Evolutionary conservation across 2,329 filamentous ascomycete genomes (phyloP).

Genomic region (Neofusicoccum umdonicola): DNA sequence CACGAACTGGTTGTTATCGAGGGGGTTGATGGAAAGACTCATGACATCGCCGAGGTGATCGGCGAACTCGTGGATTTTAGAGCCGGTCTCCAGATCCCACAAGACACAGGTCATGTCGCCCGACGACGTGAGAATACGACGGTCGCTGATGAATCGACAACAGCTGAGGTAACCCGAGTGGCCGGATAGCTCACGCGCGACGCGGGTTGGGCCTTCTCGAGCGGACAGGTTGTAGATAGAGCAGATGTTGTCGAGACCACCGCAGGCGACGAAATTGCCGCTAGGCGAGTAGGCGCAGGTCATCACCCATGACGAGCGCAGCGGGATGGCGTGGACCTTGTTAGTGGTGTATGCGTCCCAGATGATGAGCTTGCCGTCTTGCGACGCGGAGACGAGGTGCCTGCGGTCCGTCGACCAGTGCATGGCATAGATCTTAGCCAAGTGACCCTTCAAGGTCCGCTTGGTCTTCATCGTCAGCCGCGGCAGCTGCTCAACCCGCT

Average conservation of each 20-base stretch:
- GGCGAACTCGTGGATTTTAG: conserved; percentile 96
- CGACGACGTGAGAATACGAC: conserved; percentile 94
- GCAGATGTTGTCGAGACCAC: conserved; percentile 98
- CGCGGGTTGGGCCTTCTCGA: conserved; percentile 92
- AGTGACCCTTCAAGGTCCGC: conserved; percentile 92
- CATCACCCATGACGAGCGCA: conserved; percentile 99
- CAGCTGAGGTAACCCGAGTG: conserved; percentile 97
- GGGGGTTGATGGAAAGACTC: conserved; percentile 99
- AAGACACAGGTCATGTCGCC: conserved; percentile 99
- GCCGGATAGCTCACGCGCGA: conserved; percentile 91
- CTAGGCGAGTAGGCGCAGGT: conserved; percentile 98
- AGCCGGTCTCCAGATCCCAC: conserved; percentile 98
- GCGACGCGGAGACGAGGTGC: conserved; percentile 95
- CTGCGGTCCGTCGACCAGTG: conserved; percentile 99
- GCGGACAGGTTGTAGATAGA: conserved; percentile 99
- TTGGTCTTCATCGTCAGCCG: conserved; percentile 97
- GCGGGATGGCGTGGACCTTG: conserved; percentile 97
- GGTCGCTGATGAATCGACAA: conserved; percentile 98
- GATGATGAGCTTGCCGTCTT: conserved; percentile 99
- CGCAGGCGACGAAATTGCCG: conserved; percentile 97
- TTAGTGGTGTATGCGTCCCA: conserved; percentile 99
- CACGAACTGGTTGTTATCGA: conserved; percentile 98
- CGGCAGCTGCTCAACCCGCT: conserved; percentile 87
- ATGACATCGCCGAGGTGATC: conserved; percentile 98
- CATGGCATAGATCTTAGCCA: conserved; percentile 99